A percentile compares a stretch with the other conserved stretches of the same genome.
These are phyloP conservation scores for Cystobasidium onofrii DNA, from an alignment of 768 basidiomycete species.

Conservation along the genomic window DNA sequence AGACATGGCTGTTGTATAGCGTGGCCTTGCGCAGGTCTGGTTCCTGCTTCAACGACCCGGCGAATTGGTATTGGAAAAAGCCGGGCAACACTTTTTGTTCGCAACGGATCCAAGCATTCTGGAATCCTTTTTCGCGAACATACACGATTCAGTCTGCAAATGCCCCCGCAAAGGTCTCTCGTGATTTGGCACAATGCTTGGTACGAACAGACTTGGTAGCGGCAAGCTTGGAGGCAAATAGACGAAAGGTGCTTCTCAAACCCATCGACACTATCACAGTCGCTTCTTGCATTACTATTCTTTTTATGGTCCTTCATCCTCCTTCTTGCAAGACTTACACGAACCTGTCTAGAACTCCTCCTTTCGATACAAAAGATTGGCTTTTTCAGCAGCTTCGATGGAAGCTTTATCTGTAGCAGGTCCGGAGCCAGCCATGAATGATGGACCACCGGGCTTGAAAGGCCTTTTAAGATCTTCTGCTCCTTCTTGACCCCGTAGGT, in stretches of 20 bases:
- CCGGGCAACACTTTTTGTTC: not conserved
- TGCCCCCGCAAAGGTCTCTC: no score
- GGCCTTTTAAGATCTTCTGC: constrained; percentile 83
- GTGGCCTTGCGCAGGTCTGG: not conserved
- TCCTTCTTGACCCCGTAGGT: constrained; percentile 67
- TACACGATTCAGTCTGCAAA: no score
- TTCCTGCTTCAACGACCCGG: not conserved
- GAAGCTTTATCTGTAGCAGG: constrained; percentile 28
- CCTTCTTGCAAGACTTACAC: no score
- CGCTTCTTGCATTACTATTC: no score
- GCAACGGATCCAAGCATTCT: no score
- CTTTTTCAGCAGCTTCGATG: constrained; percentile 29
- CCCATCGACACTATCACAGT: no score
- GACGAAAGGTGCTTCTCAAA: no score
- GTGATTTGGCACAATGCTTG: no score
- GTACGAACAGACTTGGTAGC: no score
- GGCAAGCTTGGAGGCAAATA: no score
- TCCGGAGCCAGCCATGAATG: not conserved
- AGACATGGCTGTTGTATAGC: not conserved
- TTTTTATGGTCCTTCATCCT: no score
- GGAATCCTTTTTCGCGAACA: no score
- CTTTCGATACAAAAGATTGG: constrained; percentile 19
- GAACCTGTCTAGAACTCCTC: constrained; percentile 18
- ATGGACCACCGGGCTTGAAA: constrained; percentile 57
- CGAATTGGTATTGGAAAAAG: not conserved